Evolutionary conservation across 148 eudicot genomes (phyloP).

Genomic region (Rhododendron ferrugineum): DNA sequence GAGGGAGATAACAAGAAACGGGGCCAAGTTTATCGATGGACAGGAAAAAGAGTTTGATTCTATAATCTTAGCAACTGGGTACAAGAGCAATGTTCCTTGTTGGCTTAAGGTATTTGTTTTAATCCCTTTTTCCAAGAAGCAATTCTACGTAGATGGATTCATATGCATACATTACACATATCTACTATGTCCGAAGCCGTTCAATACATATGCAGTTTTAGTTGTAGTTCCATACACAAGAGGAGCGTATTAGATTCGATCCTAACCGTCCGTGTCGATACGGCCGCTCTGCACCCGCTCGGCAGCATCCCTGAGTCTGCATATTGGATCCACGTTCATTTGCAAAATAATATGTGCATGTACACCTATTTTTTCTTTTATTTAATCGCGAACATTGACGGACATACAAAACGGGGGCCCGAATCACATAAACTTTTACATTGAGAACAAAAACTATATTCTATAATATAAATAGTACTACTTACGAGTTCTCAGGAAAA

Average conservation of each 20-base stretch:
- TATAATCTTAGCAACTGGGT: constrained; percentile 81
- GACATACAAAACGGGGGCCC: no score
- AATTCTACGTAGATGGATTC: background rate
- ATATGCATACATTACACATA: background rate
- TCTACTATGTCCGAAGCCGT: background rate
- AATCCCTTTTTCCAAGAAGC: background rate
- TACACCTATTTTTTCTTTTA: background rate
- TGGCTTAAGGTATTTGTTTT: constrained; percentile 56
- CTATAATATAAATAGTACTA: no score
- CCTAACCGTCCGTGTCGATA: no score
- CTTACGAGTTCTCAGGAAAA: no score
- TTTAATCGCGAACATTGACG: no score
- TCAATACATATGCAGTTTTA: background rate
- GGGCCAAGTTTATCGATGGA: constrained; percentile 80
- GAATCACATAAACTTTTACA: no score
- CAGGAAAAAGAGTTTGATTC: constrained; percentile 70
- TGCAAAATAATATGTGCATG: background rate
- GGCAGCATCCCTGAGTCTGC: no score
- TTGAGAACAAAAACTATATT: no score
- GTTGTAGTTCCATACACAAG: background rate
- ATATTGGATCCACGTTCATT: no score
- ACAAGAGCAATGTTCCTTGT: constrained; percentile 73
- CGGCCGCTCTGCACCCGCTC: no score
- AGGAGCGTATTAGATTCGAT: no score
- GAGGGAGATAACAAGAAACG: constrained; percentile 65